These are phyloP conservation scores for Cystobasidium tubakii DNA, from an alignment of 768 basidiomycete species.

Conservation along the genomic window DNA sequence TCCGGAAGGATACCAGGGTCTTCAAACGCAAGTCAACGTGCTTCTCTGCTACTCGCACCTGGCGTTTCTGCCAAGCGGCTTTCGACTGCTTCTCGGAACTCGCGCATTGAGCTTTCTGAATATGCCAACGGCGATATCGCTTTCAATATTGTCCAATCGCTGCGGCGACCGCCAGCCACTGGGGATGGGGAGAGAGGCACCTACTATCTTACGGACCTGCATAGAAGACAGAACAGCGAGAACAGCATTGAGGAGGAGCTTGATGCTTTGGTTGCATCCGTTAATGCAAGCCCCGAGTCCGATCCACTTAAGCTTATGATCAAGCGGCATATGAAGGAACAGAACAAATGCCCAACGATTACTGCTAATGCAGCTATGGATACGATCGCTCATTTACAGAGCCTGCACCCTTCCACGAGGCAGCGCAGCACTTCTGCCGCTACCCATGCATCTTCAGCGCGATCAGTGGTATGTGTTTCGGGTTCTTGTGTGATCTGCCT, in stretches of 20 bases:
- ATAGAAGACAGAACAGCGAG: conserved; percentile 26
- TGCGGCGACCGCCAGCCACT: background rate
- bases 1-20: conserved; percentile 27
- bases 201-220: conserved; percentile 17
- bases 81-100: conserved; percentile 2
- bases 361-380: conserved; percentile 3
- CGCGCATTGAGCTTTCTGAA: conserved; percentile 22
- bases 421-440: background rate
- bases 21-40: conserved; percentile 4
- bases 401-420: background rate
- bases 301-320: conserved; percentile 35
- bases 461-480: conserved; percentile 11
- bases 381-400: background rate
- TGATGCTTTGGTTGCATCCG: background rate
- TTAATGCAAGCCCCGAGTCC: background rate
- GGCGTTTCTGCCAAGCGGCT: background rate
- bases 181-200: conserved; percentile 5
- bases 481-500: background rate
- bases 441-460: background rate
- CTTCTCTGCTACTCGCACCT: conserved; percentile 27
- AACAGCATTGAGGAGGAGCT: conserved; percentile 30
- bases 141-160: conserved; percentile 33
- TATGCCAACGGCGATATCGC: conserved; percentile 32
- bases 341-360: background rate
- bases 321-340: conserved; percentile 3